Percentiles rank a stretch among this genome's conserved stretches.
Conservation (phyloP, 257 asterid genomes). For the Solanum dulcamara region DNA sequence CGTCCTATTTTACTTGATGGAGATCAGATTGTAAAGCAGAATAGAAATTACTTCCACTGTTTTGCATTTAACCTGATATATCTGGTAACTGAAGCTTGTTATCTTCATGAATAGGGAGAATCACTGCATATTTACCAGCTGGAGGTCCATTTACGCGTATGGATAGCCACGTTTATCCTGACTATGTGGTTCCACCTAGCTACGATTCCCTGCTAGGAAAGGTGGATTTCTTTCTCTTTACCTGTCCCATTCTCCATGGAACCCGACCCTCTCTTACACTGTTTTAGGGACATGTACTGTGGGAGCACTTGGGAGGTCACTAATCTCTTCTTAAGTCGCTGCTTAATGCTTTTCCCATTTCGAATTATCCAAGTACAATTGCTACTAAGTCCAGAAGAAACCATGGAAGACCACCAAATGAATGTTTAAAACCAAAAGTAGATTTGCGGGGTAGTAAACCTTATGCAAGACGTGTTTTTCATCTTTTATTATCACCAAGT, state of each 20-base stretch:
- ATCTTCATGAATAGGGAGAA: constrained; percentile 55
- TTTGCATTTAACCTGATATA: not conserved
- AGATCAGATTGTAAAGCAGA: not conserved
- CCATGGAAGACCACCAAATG: not conserved
- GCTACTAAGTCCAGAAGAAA: not conserved
- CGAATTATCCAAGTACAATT: not conserved
- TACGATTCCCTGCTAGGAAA: constrained; percentile 97
- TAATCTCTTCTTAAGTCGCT: not conserved
- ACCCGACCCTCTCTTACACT: not conserved
- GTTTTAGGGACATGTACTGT: not conserved
- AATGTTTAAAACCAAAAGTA: not conserved
- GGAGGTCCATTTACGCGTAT: constrained; percentile 98
- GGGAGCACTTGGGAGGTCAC: not conserved
- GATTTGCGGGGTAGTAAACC: not conserved
- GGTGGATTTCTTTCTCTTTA: constrained; percentile 22
- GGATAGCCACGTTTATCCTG: constrained; percentile 99
- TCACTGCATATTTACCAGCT: constrained; percentile 87
- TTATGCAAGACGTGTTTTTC: not conserved
- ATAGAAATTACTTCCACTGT: not conserved
- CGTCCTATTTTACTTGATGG: not conserved
- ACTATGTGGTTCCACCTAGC: constrained; percentile 98
- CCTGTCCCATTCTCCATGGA: not conserved
- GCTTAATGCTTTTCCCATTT: not conserved
- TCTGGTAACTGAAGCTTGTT: not conserved
- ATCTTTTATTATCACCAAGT: not conserved